Base-by-base conservation (phyloP, 2,329 filamentous ascomycete genomes). In the Arthrobotrys sinensis region DNA sequence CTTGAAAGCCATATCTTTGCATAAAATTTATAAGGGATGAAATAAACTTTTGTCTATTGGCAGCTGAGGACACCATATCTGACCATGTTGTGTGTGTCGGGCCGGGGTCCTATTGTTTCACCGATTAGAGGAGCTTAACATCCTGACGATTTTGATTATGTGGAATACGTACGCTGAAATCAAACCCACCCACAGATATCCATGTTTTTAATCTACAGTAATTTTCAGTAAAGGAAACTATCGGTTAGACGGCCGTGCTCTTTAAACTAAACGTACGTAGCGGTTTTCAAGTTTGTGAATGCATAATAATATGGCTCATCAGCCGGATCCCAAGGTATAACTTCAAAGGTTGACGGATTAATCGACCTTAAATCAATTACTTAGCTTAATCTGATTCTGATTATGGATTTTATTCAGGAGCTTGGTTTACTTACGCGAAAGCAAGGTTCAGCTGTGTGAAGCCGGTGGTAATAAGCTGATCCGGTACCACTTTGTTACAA, bases 1-100 rank as follows among this genome's bases (percentile, higher is more conserved):
- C 86, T 71, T 86, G 84, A 60, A 87, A 86, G 0, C 82, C 82
- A 77, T 86, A 86, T 3, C 81, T 83, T 0, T 80, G 32, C 80
- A 88, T 82, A 76, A 88, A 87, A 0, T 57, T 52, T 1, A 84
- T 60, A 0, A 87, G 77, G 0, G 83, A 84, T 0, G 80, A 38
- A 80, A 88, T 82, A 76, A 88, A 87, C 0, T 66, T 53, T 1
- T 84, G 66, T 0, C 86, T 76, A 0, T 83, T 84, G 57, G 82
- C 65, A 86, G 81, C 6, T 36, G 45, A n/a, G 81, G 4, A 85
- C 82, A n/a, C 75, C 84, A 86, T 83, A 32, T 84, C 79, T 1
- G 81, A 82, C 79, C 81, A 84, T 8, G 82, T 80, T 1, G 80
- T 81, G n/a, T 81, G 79, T 3, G 80, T 82, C 14, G 82, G 78